Conservation (phyloP, 164 flowering plant species). For the Chimonanthus salicifolius region DNA sequence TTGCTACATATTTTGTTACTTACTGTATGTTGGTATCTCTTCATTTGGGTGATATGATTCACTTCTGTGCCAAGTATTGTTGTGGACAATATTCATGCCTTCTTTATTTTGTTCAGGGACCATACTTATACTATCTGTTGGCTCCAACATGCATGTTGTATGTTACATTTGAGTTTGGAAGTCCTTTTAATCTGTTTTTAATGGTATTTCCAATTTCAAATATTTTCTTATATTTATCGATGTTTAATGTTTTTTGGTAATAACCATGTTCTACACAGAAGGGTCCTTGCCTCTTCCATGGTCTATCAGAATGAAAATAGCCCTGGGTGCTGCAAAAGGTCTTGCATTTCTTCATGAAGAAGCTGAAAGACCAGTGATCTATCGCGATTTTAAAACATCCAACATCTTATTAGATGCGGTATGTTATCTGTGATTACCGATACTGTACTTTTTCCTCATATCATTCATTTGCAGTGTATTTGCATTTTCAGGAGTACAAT, state of each 20-base stretch:
- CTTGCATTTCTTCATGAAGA: slow-evolving; percentile 46
- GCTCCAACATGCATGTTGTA: background rate
- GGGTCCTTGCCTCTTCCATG: slow-evolving; percentile 45
- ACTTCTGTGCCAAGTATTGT: background rate
- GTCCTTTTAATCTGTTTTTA: background rate
- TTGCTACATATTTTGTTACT: no score
- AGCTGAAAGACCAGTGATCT: slow-evolving; percentile 41
- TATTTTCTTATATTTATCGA: slow-evolving; percentile 1
- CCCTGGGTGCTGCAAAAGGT: slow-evolving; percentile 40
- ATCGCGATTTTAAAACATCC: slow-evolving; percentile 42
- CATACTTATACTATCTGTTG: background rate
- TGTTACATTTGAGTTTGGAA: background rate
- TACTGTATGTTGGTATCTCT: background rate
- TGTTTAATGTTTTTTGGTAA: slow-evolving; percentile 19
- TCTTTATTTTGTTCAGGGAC: no score
- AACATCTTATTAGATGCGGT: slow-evolving; percentile 44
- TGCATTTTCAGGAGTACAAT: slow-evolving; percentile 56
- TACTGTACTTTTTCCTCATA: background rate
- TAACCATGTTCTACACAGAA: slow-evolving; percentile 24
- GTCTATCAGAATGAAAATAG: slow-evolving; percentile 42
- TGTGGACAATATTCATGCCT: background rate
- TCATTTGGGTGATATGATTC: background rate
- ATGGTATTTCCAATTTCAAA: background rate
- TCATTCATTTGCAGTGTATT: slow-evolving; percentile 4
- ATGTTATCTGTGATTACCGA: background rate